phyloP scores from a whole-genome alignment of 2,329 filamentous ascomycete genomes.

The Chaetomium globosum region DNA sequence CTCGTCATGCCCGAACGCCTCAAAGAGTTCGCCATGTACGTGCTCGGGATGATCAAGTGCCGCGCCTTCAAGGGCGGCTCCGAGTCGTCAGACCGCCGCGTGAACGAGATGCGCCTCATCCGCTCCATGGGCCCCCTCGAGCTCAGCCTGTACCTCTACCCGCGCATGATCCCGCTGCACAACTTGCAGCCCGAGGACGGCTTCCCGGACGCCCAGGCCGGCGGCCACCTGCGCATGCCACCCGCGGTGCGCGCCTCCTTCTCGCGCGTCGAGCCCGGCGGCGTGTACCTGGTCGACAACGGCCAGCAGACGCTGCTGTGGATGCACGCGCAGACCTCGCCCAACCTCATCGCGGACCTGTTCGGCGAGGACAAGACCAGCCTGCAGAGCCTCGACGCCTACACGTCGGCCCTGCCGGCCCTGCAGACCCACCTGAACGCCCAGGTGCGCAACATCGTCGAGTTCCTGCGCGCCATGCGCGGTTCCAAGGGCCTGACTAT shows the following conservation, averaged over 20 bases:
- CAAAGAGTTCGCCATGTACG: constrained; percentile 96
- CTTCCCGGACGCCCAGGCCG: constrained; percentile 79
- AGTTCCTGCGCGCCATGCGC: constrained; percentile 78
- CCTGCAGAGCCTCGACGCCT: constrained; percentile 78
- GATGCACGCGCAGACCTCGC: constrained; percentile 90
- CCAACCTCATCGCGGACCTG: constrained; percentile 85
- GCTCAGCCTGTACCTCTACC: constrained; percentile 89
- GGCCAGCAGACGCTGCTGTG: constrained; percentile 89
- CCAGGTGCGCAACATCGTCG: constrained; percentile 89
- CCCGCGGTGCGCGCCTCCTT: constrained; percentile 80
- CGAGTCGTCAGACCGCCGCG: constrained; percentile 85
- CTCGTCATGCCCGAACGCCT: constrained; percentile 93
- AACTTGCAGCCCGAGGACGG: constrained; percentile 85
- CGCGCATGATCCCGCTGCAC: constrained; percentile 88
- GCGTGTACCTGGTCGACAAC: constrained; percentile 93
- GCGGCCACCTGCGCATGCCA: constrained; percentile 84
- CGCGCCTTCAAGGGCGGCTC: constrained; percentile 91
- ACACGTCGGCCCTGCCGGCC: constrained; percentile 76
- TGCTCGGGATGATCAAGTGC: constrained; percentile 84
- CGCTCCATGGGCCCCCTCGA: constrained; percentile 84
- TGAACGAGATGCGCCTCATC: constrained; percentile 89
- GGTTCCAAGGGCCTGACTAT: constrained; percentile 87
- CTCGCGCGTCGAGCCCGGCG: constrained; percentile 84
- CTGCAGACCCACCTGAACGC: constrained; percentile 91
- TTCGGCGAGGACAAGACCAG: constrained; percentile 76